Evolutionary conservation across 1,284 basidiomycete genomes (phyloP).

Genomic region (Vanrija pseudolonga): DNA sequence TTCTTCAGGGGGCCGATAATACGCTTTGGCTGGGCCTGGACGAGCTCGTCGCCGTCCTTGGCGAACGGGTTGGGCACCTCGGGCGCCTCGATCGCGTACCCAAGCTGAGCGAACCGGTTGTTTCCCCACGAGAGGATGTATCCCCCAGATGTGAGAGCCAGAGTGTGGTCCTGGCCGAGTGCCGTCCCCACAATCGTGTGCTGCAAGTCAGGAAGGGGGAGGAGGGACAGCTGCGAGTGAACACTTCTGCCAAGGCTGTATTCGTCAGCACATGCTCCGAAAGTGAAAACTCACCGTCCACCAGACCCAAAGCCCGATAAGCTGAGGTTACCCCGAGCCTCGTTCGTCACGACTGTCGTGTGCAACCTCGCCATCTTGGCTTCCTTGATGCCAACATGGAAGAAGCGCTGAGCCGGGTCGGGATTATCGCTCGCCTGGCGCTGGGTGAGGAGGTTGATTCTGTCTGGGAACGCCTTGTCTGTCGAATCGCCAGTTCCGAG

Average conservation of each 20-base stretch:
- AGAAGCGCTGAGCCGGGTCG: conserved; percentile 42
- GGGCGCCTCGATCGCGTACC: conserved; percentile 70
- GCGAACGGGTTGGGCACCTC: conserved; percentile 33
- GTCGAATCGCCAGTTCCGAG: conserved; percentile 78
- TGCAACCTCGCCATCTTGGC: conserved; percentile 80
- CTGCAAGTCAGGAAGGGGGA: conserved; percentile 62
- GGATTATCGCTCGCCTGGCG: conserved; percentile 49
- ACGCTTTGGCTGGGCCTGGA: conserved; percentile 73
- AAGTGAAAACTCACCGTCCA: conserved; percentile 56
- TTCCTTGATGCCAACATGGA: conserved; percentile 60
- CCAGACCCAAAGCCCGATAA: conserved; percentile 82
- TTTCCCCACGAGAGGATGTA: conserved; percentile 88
- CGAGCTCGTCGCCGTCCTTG: conserved; percentile 53
- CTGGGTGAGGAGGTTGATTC: conserved; percentile 56
- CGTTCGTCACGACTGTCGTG: conserved; percentile 72
- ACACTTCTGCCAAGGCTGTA: conserved; percentile 62
- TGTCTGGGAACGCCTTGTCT: conserved; percentile 77
- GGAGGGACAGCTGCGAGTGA: conserved; percentile 71
- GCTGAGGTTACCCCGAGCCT: conserved; percentile 67
- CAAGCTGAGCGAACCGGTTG: conserved; percentile 82
- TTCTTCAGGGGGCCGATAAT: conserved; percentile 75
- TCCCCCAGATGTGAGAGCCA: conserved; percentile 74
- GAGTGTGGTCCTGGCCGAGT: conserved; percentile 89
- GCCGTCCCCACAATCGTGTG: conserved; percentile 64
- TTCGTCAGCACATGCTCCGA: not conserved